Evolutionary conservation across 192 early-diverging fungal species (phyloP), one percentile per base, ranked within the genome.

Genomic region (Bifiguratus adelaidae): DNA sequence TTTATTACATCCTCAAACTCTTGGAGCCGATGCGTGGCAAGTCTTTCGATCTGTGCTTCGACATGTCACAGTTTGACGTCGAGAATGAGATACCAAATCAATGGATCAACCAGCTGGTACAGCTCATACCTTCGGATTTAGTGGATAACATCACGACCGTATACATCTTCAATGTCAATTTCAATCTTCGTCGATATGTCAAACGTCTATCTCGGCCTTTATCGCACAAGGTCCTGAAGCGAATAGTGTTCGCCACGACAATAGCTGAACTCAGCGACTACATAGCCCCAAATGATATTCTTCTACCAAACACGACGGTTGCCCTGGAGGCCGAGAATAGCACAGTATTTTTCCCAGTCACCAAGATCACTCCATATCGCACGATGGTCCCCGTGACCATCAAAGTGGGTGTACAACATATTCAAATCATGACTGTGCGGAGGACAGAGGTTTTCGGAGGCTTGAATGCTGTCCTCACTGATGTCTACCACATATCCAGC

Each of bases 81-180:
- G 73, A 77, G 1, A 93, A 91, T 54, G 91, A 93, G 63, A 77
- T 89, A 28, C 80, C 84, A 15, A 53, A 64, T 19, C 80, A 86
- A 50, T 89, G 82, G 78, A 58, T 90, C 12, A 70, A 53, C 38
- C 80, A 82, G 65, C 72, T 94, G 34, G 44, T 78, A 19, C 82
- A 85, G 43, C 61, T 92, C 1, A 34, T 92, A 8, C 86, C 92
- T 13, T 64, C 70, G 38, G 65, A 79, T 24, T 69, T 82, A 1
- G 43, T 62, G 6, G 57, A 68, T 34, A 92, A 87, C 58, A 48
- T 90, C 7, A 68, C 70, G 29, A 66, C 68, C 7, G 54, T 93
- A 13, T 83, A 83, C 60, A 72, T 91, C 53, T 85, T 89, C 62
- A 89, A 92, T 41, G 77, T 82, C 36, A 92, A 92, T 62, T 80